Evolutionary conservation across 768 basidiomycete genomes (phyloP).

Genomic region (Xerocomus potaroensis): DNA sequence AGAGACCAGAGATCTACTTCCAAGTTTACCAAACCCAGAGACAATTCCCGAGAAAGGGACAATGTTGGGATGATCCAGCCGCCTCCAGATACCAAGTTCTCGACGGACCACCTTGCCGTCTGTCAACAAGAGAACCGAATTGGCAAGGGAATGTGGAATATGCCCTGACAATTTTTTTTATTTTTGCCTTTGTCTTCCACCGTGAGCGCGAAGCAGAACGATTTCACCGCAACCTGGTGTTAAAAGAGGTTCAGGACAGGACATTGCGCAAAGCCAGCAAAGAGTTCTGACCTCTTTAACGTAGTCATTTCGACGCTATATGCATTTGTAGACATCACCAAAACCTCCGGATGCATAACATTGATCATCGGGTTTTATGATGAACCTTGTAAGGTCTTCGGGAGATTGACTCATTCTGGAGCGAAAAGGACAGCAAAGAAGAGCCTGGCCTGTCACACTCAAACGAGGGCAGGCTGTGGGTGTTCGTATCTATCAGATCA

Average conservation of each 20-base stretch:
- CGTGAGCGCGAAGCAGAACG: slow-evolving; percentile 10
- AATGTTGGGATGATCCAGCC: slow-evolving; percentile 6
- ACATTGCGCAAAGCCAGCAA: neutral
- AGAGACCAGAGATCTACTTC: slow-evolving; percentile 5
- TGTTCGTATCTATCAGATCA: no score
- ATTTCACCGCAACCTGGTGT: slow-evolving; percentile 10
- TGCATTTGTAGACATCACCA: slow-evolving; percentile 5
- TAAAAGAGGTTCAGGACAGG: neutral
- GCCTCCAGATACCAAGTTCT: slow-evolving; percentile 12
- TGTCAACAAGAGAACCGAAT: neutral
- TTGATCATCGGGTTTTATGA: neutral
- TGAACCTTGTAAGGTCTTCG: slow-evolving; percentile 5
- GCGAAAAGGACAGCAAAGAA: no score
- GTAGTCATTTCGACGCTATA: neutral
- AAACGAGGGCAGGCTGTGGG: no score
- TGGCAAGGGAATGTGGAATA: neutral
- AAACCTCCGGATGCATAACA: slow-evolving; percentile 4
- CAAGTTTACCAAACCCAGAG: slow-evolving; percentile 6
- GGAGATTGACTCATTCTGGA: neutral
- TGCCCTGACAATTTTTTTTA: slow-evolving; percentile 3
- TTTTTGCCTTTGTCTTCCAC: neutral
- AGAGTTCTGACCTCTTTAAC: neutral
- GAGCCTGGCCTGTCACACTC: no score
- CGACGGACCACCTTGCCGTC: slow-evolving; percentile 9
- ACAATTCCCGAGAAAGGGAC: slow-evolving; percentile 11